Base-by-base conservation (phyloP, 2,329 filamentous ascomycete genomes). In the Ophiostoma himal-ulmi region DNA sequence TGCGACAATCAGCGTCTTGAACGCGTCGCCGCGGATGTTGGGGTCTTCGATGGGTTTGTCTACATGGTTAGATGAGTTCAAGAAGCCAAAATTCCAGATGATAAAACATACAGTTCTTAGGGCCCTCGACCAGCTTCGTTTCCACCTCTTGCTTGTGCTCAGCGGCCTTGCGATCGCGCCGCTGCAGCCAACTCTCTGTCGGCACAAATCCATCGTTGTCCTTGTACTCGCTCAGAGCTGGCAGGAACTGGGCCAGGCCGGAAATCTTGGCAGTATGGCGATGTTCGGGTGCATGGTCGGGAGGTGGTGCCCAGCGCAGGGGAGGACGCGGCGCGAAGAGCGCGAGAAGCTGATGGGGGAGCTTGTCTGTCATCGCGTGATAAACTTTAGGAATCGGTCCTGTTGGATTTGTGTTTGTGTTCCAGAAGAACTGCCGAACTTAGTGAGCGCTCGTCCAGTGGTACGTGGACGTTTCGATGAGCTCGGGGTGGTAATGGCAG, bases 241-340 rank as follows among this genome's bases (percentile, higher is more conserved):
- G 85, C 30, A 98, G 83, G 77, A 87, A 97, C 67, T 88, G 85
- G 30, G 89, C 92, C 71, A 98, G 79, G 69, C 93, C 92, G 30
- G 83, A 83, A 74, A 97, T 88, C 69, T 86, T 82, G 72, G 89
- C 87, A 22, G 92, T 96, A 78, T 85, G 89, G 76, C 92, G 90
- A 75, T 94, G 87, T 80, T 95, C 92, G 13, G 94, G 91, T 73
- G 94, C 88, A 79, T 91, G 85, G 81, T 98, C 94, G 75, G 86
- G 84, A 7, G 93, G 92, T 72, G 91, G 90, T 72, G 97, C 88
- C 86, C 92, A 98, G 80, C 93, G 91, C 78, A 98, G 83, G 72
- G 94, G 91, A 76, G 95, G 95, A 72, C 95, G 92, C 78, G 95
- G 92, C 81, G 94, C 92, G 83, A 99, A 99, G 75, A 98, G 92